These are phyloP conservation scores for Metschnikowia amazonensis DNA, from an alignment of 805 yeast genomes.

Conservation along the genomic window DNA sequence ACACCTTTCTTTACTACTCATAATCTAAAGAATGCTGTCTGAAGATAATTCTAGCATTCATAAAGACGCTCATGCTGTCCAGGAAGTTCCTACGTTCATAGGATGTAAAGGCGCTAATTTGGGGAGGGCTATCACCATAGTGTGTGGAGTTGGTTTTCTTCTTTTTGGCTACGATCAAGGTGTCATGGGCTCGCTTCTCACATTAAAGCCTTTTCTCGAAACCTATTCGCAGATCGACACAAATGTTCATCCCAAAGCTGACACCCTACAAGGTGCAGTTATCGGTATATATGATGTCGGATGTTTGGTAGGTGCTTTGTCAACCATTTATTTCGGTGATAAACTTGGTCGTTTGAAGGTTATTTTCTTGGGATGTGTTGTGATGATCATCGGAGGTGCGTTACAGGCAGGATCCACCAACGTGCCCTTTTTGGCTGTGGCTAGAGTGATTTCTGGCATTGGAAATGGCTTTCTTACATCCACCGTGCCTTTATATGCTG, in stretches of 20 bases:
- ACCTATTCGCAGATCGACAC: constrained; percentile 19
- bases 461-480: constrained; percentile 36
- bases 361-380: constrained; percentile 19
- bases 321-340: constrained; percentile 23
- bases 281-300: constrained; percentile 24
- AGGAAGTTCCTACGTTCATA: constrained; percentile 12
- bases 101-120: constrained; percentile 11
- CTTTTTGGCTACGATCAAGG: constrained; percentile 44
- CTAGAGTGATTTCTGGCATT: constrained; percentile 31
- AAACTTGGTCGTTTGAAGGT: constrained; percentile 21
- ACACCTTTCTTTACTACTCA: background rate
- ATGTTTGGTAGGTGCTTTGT: constrained; percentile 20
- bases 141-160: constrained; percentile 24
- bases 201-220: constrained; percentile 18
- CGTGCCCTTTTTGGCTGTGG: constrained; percentile 27
- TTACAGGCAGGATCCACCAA: constrained; percentile 22
- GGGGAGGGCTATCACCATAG: constrained; percentile 12
- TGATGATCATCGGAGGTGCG: constrained; percentile 23
- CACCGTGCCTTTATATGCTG: constrained; percentile 36
- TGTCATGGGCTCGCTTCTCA: constrained; percentile 32
- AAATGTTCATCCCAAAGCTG: constrained; percentile 10
- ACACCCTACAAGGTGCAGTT: constrained; percentile 22
- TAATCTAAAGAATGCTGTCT: constrained; percentile 2
- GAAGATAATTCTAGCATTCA: background rate
- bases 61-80: background rate